A percentile compares a stretch with the other conserved stretches of the same genome.
phyloP scores from a whole-genome alignment of 106 monocot species.

The Chionographis japonica region DNA sequence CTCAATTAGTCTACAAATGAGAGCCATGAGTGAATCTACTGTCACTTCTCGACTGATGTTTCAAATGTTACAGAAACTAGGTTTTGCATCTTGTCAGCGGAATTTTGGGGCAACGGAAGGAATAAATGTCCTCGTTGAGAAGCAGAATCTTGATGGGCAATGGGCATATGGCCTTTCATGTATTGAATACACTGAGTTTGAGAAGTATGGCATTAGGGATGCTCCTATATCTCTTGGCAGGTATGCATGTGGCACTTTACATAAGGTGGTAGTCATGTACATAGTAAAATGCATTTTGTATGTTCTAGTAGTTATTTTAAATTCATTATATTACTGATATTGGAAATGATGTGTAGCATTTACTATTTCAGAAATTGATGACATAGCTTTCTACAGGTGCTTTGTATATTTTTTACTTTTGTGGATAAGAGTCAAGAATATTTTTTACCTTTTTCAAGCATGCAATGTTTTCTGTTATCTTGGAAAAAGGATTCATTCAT shows the following conservation, averaged over 20 bases:
- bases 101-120: constrained; percentile 89
- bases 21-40: too few species aligned
- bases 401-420: too few species aligned
- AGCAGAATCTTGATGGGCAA: constrained; percentile 44
- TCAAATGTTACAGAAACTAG: constrained; percentile 75
- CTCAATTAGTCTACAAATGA: too few species aligned
- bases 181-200: constrained; percentile 96
- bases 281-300: neutral
- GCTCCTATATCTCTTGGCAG: constrained; percentile 35
- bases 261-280: neutral
- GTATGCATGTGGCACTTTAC: constrained; percentile 23
- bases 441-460: too few species aligned
- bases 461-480: too few species aligned
- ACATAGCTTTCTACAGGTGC: too few species aligned
- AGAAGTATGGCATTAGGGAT: constrained; percentile 70
- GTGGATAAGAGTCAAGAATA: too few species aligned
- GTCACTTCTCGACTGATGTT: neutral
- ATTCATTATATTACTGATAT: too few species aligned
- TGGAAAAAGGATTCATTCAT: too few species aligned
- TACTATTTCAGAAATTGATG: too few species aligned
- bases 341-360: too few species aligned
- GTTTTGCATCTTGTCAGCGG: constrained; percentile 89
- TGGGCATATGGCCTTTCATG: constrained; percentile 93
- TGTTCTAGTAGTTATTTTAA: too few species aligned
- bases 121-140: constrained; percentile 91